phyloP scores from a whole-genome alignment of 2,329 filamentous ascomycete species.

The Atkinsonella texensis region DNA sequence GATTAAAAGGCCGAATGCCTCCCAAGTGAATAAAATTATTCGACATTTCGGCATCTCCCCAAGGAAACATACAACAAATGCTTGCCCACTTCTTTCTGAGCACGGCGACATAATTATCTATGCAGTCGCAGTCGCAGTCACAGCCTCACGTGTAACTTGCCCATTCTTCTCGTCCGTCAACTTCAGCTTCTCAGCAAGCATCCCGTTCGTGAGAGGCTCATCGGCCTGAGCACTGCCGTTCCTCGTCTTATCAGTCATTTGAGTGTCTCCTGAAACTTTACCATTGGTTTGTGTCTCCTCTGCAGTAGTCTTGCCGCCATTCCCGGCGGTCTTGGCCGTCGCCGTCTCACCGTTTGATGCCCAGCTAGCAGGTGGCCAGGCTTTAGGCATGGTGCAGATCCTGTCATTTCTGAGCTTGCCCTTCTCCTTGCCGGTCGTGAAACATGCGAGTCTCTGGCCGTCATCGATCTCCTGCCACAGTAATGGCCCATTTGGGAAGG shows the following conservation, averaged over 20 bases:
- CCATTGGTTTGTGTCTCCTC: slow-evolving; percentile 18
- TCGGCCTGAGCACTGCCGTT: slow-evolving; percentile 6
- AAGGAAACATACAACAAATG: no score
- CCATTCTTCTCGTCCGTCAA: slow-evolving; percentile 15
- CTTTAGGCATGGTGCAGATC: slow-evolving; percentile 39
- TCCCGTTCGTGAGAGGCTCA: slow-evolving; percentile 16
- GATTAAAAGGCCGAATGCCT: no score
- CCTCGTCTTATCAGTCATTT: slow-evolving; percentile 11
- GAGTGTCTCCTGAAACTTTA: slow-evolving; percentile 14
- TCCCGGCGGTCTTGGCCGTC: not conserved
- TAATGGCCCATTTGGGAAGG: slow-evolving; percentile 44
- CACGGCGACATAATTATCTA: not conserved
- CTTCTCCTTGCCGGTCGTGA: slow-evolving; percentile 37
- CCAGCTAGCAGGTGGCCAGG: slow-evolving; percentile 12
- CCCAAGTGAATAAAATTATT: no score
- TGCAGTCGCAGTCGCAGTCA: not conserved
- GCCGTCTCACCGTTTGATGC: slow-evolving; percentile 6
- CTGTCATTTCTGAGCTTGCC: slow-evolving; percentile 33
- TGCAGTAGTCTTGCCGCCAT: not conserved
- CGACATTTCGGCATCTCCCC: no score
- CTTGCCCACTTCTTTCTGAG: no score
- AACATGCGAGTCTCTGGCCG: slow-evolving; percentile 35
- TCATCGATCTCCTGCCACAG: slow-evolving; percentile 39
- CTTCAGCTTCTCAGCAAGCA: slow-evolving; percentile 20
- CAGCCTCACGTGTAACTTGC: not conserved